Evolutionary conservation across 768 basidiomycete species (phyloP), one percentile per base, ranked within the genome.

Genomic region (Sporobolomyces phaffii): DNA sequence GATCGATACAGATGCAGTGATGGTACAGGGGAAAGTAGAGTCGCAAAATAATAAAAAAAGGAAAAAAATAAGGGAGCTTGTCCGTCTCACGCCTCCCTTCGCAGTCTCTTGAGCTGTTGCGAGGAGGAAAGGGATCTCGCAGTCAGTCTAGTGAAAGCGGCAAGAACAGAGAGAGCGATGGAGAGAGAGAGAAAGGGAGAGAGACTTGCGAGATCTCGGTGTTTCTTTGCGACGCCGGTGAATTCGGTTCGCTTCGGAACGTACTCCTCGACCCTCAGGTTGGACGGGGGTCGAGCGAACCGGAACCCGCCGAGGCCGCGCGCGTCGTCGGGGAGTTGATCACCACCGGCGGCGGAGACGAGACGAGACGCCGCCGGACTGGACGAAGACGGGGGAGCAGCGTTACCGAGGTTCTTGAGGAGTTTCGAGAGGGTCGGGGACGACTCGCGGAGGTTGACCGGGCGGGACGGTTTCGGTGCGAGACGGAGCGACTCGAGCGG

Each of bases 391-490:
- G n/a, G 31, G 26, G 50, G 10, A 11, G 38, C 6, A 6, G 59
- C n/a, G n/a, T n/a, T 29, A 36, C 45, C 22, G 31, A 49, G n/a
- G 6, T 38, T 52, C 18, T 26, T 33, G 41, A 68, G 29, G 28
- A 68, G 50, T 33, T 58, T 57, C 14, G 62, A 56, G 66, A 68
- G 8, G 43, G 61, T 68, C 28, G 65, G 65, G 20, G 54, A 62
- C 10, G 17, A 5, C 22, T 24, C 7, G 31, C 8, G 2, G 26
- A 40, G 45, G 60, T 45, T 43, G 47, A 26, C 8, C 22, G 28
- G 5, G 34, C 33, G 33, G 11, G 29, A 1, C 22, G 58, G 49
- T 26, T 36, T 49, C 17, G 61, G 49, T 2, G 66, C 57, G 20
- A 68, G 56, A 7, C 61, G 66, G 17, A 68, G 60, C 8, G 56